A percentile compares a stretch with the other conserved stretches of the same genome.
These are phyloP conservation scores for Wickerhamomyces chambardii DNA, from an alignment of 805 yeast species.

Conservation along the genomic window DNA sequence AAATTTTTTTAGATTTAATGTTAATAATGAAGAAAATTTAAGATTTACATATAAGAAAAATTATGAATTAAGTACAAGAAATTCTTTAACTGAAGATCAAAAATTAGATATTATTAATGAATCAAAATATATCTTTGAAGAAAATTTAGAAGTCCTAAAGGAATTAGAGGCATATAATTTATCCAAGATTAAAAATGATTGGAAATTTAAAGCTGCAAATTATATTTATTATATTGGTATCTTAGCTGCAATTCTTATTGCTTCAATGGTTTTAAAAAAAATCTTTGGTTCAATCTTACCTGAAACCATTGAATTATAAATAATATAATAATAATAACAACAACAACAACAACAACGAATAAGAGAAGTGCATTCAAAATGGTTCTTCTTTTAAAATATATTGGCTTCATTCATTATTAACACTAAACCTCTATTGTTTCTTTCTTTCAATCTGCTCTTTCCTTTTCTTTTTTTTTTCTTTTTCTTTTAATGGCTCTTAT, in stretches of 20 bases:
- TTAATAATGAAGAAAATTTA: conserved; percentile 55
- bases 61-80: conserved; percentile 70
- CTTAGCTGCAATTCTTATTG: conserved; percentile 2
- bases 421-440: too few species aligned
- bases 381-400: conserved; percentile 1
- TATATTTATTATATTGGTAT: conserved; percentile 37
- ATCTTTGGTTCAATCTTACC: background rate
- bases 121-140: conserved; percentile 53
- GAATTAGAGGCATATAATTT: conserved; percentile 66
- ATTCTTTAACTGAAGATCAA: conserved; percentile 58
- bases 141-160: conserved; percentile 48
- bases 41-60: conserved; percentile 63
- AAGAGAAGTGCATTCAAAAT: too few species aligned
- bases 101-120: conserved; percentile 65
- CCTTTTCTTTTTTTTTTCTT: too few species aligned
- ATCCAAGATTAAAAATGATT: conserved; percentile 40
- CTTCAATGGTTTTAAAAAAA: background rate
- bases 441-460: too few species aligned
- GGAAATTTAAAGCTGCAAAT: conserved; percentile 44
- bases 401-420: too few species aligned
- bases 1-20: conserved; percentile 64
- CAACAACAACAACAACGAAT: too few species aligned
- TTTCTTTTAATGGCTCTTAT: too few species aligned
- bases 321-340: too few species aligned
- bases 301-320: background rate